These are phyloP conservation scores for Thielaviopsis euricoi DNA, from an alignment of 2,329 filamentous ascomycete genomes.

Conservation along the genomic window DNA sequence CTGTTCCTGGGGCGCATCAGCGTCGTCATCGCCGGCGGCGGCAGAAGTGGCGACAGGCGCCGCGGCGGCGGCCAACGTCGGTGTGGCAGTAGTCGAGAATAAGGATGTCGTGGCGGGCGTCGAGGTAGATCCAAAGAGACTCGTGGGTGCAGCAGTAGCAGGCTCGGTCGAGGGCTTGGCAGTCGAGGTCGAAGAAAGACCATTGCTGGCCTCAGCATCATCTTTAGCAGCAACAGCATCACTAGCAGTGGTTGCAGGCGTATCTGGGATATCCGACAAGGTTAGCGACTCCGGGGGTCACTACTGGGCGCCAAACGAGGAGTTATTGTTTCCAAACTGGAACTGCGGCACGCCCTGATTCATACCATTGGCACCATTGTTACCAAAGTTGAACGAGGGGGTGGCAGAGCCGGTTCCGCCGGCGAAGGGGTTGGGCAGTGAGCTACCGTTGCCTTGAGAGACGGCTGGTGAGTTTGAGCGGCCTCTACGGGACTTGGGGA, in stretches of 20 bases:
- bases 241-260: slow-evolving; percentile 10
- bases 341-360: slow-evolving; percentile 7
- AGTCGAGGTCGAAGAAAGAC: neutral
- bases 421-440: slow-evolving; percentile 10
- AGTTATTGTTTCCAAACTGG: slow-evolving; percentile 11
- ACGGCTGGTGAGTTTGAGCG: slow-evolving; percentile 11
- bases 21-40: slow-evolving; percentile 30
- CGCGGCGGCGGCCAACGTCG: neutral
- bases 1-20: slow-evolving; percentile 44
- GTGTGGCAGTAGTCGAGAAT: neutral
- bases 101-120: slow-evolving; percentile 1
- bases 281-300: slow-evolving; percentile 12
- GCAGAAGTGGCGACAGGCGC: neutral
- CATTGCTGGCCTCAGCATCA: neutral
- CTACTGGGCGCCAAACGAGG: slow-evolving; percentile 12
- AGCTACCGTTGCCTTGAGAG: slow-evolving; percentile 7
- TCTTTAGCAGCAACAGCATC: slow-evolving; percentile 10
- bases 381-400: slow-evolving; percentile 9
- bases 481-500: slow-evolving; percentile 11
- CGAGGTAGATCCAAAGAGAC: neutral
- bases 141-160: neutral
- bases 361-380: slow-evolving; percentile 7
- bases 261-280: slow-evolving; percentile 14
- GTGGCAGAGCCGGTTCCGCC: neutral
- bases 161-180: neutral